A percentile compares a stretch with the other conserved stretches of the same genome.
These are phyloP conservation scores for Nakaseomyces nivariensis DNA, from an alignment of 1,139 yeast genomes.

Conservation along the genomic window DNA sequence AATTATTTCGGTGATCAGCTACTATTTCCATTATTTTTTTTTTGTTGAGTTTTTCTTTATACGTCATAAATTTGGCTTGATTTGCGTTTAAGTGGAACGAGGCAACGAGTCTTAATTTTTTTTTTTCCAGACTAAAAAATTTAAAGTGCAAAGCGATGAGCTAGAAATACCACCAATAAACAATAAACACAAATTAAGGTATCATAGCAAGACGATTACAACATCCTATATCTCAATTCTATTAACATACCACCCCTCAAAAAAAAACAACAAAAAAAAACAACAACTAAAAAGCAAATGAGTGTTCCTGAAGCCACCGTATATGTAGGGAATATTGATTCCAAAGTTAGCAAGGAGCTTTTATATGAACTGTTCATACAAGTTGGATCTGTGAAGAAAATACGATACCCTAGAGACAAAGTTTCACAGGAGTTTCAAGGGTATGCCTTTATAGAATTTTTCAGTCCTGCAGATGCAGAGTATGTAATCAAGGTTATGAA, in stretches of 20 bases:
- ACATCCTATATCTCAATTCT: no score
- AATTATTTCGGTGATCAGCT: no score
- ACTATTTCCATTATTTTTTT: no score
- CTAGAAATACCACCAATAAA: neutral
- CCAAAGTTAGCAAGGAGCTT: constrained; percentile 54
- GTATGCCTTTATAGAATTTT: constrained; percentile 77
- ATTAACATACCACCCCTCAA: no score
- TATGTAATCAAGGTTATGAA: constrained; percentile 56
- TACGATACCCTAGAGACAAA: constrained; percentile 74
- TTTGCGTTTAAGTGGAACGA: no score
- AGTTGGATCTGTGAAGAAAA: constrained; percentile 64
- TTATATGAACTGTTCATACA: constrained; percentile 79
- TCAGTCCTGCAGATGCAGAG: constrained; percentile 51
- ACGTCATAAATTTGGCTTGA: neutral
- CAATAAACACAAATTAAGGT: no score
- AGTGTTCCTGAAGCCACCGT: constrained; percentile 54
- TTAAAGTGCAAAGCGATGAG: neutral
- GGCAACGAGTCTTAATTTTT: neutral
- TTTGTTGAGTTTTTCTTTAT: no score
- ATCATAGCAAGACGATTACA: no score
- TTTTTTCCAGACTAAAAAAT: neutral
- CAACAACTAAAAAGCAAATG: neutral
- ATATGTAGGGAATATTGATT: constrained; percentile 78
- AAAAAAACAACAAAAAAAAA: no score
- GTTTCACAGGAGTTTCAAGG: constrained; percentile 69